Percentiles rank a stretch among this genome's conserved stretches.
These are phyloP conservation scores for Lachnellula hyalina DNA, from an alignment of 2,329 filamentous ascomycete species.

Conservation along the genomic window DNA sequence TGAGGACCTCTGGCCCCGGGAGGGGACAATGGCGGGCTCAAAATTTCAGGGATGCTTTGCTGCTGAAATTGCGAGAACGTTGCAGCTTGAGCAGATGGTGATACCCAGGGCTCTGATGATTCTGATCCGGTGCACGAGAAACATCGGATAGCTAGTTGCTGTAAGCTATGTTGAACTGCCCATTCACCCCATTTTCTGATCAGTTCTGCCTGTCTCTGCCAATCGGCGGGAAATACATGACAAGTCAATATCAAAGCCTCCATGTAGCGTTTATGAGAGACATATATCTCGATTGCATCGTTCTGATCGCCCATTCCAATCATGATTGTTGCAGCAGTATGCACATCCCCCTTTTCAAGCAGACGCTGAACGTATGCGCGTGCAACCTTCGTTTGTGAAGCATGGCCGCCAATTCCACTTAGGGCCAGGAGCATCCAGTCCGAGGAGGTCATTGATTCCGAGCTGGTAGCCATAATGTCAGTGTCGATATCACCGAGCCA, in stretches of 20 bases:
- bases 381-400: slow-evolving; percentile 83
- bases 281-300: slow-evolving; percentile 93
- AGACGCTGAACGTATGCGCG: slow-evolving; percentile 87
- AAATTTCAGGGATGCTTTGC: slow-evolving; percentile 52
- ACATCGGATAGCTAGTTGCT: slow-evolving; percentile 84
- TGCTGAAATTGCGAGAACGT: slow-evolving; percentile 53
- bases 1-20: slow-evolving; percentile 57
- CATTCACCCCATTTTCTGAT: slow-evolving; percentile 93
- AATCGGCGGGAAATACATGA: slow-evolving; percentile 75
- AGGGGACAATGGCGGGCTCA: slow-evolving; percentile 70
- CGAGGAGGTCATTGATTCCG: slow-evolving; percentile 82
- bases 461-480: slow-evolving; percentile 73
- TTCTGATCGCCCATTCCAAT: slow-evolving; percentile 88
- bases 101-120: slow-evolving; percentile 80
- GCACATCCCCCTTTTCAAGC: slow-evolving; percentile 82
- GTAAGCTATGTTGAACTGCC: slow-evolving; percentile 79
- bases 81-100: slow-evolving; percentile 67
- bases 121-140: slow-evolving; percentile 89
- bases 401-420: slow-evolving; percentile 73
- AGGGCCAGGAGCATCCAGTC: slow-evolving; percentile 97
- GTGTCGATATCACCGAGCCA: slow-evolving; percentile 86
- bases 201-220: slow-evolving; percentile 84
- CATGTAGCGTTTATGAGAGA: slow-evolving; percentile 86
- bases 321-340: slow-evolving; percentile 88
- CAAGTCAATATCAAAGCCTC: slow-evolving; percentile 88